Base-by-base conservation (phyloP, 2,329 filamentous ascomycete genomes). In the Penicillium polonicum region DNA sequence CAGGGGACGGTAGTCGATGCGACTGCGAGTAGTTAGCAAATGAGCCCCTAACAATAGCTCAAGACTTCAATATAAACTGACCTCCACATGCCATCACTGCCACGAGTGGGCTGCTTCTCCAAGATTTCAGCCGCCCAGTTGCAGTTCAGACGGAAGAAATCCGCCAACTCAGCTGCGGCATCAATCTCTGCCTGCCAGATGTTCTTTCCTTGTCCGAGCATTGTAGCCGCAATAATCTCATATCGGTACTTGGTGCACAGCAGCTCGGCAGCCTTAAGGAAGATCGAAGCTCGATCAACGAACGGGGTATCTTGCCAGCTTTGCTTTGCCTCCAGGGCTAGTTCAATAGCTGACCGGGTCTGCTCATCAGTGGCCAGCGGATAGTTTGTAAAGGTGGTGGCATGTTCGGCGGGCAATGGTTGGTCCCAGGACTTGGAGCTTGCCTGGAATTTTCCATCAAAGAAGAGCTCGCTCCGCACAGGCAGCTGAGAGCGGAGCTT, bases 111-210 rank as follows among this genome's bases (percentile, higher is more conserved):
- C 76, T 97, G 93, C 72, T 90, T 86, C 49, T 84, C 84, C 73
- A 96, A 93, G 57, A 96, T 81, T 74, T 96, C 89, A 75, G 95
- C 88, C 31, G 92, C 92, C 72, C 91, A 96, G 74, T 92, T 85
- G 57, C 68, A 69, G 59, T 71, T 70, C 29, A 69, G 61, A 17
- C 91, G 86, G 71, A 97, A 80, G 77, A 97, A 97, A 74, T 97
- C 92, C 63, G 85, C 88, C 68, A 95, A 78, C 80, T 97, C 93
- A 12, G 92, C 92, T 17, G 92, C 92, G 35, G 91, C 84, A 76
- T 97, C 92, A 64, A 97, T 97, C 82, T 97, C 92, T 33, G 91
- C 92, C 76, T 97, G 92, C 91, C 91, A 96, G 44, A 90, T 90
- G 73, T 96, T 97, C 84, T 97, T 97, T 68, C 93, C 93, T 78